phyloP scores from a whole-genome alignment of 2,329 filamentous ascomycete species.

The Magnaporthiopsis rhizophila region DNA sequence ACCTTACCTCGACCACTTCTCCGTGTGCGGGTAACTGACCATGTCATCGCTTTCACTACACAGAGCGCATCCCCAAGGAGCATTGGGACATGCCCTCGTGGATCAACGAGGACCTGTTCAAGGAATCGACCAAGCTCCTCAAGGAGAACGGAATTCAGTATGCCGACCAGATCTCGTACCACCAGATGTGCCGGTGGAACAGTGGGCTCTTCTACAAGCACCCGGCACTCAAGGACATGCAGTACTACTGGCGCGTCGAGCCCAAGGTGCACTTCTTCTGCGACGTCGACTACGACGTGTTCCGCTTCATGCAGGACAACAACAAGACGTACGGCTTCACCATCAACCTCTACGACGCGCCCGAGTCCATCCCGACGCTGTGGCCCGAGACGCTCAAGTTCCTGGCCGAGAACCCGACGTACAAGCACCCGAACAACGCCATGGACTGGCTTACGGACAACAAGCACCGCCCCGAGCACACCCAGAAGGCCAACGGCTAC shows the following conservation, averaged over 20 bases:
- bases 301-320: constrained; percentile 94
- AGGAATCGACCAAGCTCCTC: constrained; percentile 76
- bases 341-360: constrained; percentile 91
- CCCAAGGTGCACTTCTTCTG: constrained; percentile 99
- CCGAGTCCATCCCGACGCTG: constrained; percentile 74
- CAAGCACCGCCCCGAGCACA: constrained; percentile 68
- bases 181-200: constrained; percentile 99
- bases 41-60: constrained; percentile 1
- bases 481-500: constrained; percentile 78
- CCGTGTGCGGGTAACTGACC: neutral
- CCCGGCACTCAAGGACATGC: constrained; percentile 69
- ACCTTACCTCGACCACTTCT: neutral
- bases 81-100: constrained; percentile 89
- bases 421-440: constrained; percentile 77
- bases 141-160: constrained; percentile 86
- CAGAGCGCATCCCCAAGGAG: constrained; percentile 84
- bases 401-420: constrained; percentile 72
- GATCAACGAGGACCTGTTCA: constrained; percentile 83
- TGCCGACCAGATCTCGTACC: constrained; percentile 80
- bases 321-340: constrained; percentile 99
- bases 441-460: constrained; percentile 81
- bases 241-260: constrained; percentile 98
- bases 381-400: constrained; percentile 98
- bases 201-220: constrained; percentile 97
- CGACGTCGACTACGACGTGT: constrained; percentile 96